A percentile compares a stretch with the other conserved stretches of the same genome.
Evolutionary conservation across 768 basidiomycete species (phyloP).

Genomic region (Sistotremastrum niveocremeum): DNA sequence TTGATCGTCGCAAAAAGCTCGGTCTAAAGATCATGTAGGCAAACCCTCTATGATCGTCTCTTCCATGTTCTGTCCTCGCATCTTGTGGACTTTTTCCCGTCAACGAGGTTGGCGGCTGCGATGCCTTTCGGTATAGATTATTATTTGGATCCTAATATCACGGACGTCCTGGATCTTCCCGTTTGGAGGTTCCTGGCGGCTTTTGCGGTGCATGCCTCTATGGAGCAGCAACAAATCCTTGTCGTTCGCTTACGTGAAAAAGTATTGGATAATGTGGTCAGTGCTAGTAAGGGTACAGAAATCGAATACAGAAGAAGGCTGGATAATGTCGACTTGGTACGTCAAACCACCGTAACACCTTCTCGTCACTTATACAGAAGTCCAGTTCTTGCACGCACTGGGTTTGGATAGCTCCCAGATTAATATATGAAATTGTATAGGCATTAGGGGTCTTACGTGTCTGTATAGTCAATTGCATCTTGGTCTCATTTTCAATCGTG

Average conservation of each 20-base stretch:
- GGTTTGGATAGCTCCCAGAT: conserved; percentile 66
- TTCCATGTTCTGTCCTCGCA: conserved; percentile 69
- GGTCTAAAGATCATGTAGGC: conserved; percentile 34
- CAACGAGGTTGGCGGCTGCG: conserved; percentile 48
- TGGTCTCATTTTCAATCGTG: no score
- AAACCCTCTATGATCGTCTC: conserved; percentile 75
- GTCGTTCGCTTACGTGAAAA: conserved; percentile 84
- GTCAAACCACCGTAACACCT: no score
- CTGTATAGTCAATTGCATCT: conserved; percentile 1
- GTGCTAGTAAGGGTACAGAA: conserved; percentile 66
- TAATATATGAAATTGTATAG: conserved; percentile 22
- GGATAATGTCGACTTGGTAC: conserved; percentile 72
- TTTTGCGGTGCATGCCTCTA: conserved; percentile 69
- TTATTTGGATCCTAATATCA: conserved; percentile 16
- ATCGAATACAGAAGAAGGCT: conserved; percentile 68
- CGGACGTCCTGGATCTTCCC: conserved; percentile 69
- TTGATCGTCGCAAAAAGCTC: background rate
- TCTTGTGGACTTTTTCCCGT: conserved; percentile 78
- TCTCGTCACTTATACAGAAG: no score
- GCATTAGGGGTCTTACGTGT: conserved; percentile 4
- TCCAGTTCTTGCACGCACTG: conserved; percentile 57
- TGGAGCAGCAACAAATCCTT: conserved; percentile 79
- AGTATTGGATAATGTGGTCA: conserved; percentile 79
- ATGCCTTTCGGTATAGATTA: conserved; percentile 15
- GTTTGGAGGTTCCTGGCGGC: conserved; percentile 94